These are phyloP conservation scores for Passiflora organensis DNA, from an alignment of 345 rosid species.

Conservation along the genomic window DNA sequence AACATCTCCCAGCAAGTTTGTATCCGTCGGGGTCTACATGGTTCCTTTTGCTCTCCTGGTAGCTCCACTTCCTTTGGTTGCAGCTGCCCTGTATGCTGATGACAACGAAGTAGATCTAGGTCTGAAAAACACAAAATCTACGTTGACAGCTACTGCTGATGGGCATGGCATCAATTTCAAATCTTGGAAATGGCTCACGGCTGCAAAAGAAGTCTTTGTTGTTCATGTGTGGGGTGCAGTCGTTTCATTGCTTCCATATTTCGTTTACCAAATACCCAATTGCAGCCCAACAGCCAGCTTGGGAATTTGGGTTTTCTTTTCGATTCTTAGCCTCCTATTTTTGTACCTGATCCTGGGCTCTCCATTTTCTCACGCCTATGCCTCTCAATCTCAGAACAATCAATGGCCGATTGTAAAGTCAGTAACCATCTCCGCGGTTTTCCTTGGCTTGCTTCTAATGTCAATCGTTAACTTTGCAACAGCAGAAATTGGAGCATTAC, in stretches of 20 bases:
- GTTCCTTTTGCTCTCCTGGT: constrained; percentile 84
- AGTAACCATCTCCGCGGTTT: constrained; percentile 64
- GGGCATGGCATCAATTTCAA: constrained; percentile 25
- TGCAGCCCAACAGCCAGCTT: constrained; percentile 48
- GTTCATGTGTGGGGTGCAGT: constrained; percentile 68
- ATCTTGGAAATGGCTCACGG: constrained; percentile 77
- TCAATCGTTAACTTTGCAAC: constrained; percentile 87
- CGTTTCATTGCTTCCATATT: constrained; percentile 65
- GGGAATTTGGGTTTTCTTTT: constrained; percentile 52
- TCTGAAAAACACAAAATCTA: constrained; percentile 19
- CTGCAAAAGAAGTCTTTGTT: constrained; percentile 64
- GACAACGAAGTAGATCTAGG: constrained; percentile 33
- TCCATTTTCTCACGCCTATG: constrained; percentile 22
- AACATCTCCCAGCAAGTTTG: constrained; percentile 80
- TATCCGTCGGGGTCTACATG: constrained; percentile 96
- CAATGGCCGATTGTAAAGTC: constrained; percentile 76
- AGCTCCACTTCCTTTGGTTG: constrained; percentile 82
- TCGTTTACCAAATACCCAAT: constrained; percentile 49
- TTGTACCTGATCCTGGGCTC: constrained; percentile 44
- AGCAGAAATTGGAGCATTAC: constrained; percentile 81
- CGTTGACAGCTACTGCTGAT: constrained; percentile 8
- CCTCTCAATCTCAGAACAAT: constrained; percentile 29
- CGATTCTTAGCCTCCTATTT: constrained; percentile 44
- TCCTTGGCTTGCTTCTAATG: constrained; percentile 85
- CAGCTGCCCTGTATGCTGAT: constrained; percentile 73